These are phyloP conservation scores for Pythium guiyangense DNA, from an alignment of 352 stramenopile genomes.

Conservation along the genomic window DNA sequence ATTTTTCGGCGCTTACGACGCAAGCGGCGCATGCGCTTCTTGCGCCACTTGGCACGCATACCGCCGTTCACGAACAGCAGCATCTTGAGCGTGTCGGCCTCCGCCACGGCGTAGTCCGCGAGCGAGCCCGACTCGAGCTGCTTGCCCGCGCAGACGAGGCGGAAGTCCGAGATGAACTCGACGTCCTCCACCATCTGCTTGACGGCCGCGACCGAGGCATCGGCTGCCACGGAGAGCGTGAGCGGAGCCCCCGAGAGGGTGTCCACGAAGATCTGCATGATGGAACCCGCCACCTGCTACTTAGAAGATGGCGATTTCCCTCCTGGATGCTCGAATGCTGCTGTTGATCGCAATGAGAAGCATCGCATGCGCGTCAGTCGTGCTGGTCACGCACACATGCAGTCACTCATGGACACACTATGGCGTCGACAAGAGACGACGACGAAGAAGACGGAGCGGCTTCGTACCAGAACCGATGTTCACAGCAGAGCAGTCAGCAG, in stretches of 20 bases:
- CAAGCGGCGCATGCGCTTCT: slow-evolving; percentile 98
- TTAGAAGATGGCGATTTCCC: slow-evolving; percentile 31
- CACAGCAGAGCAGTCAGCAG: slow-evolving; percentile 90
- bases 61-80: slow-evolving; percentile 89
- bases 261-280: slow-evolving; percentile 95
- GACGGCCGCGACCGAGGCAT: slow-evolving; percentile 90
- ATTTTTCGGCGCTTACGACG: slow-evolving; percentile 98
- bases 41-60: slow-evolving; percentile 97
- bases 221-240: slow-evolving; percentile 72
- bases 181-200: slow-evolving; percentile 93
- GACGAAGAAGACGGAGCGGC: neutral
- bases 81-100: slow-evolving; percentile 92
- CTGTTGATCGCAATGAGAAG: neutral
- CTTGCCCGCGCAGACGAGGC: slow-evolving; percentile 86
- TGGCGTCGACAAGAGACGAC: too few relatives aligned
- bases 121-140: slow-evolving; percentile 81
- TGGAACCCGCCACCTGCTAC: slow-evolving; percentile 28
- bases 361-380: too few relatives aligned
- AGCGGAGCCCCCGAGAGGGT: slow-evolving; percentile 82
- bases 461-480: slow-evolving; percentile 72
- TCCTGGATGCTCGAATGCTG: slow-evolving; percentile 92
- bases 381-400: too few relatives aligned
- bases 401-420: too few relatives aligned
- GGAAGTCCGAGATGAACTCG: slow-evolving; percentile 93
- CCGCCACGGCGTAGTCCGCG: slow-evolving; percentile 88